Base-by-base conservation (phyloP, 208 protist genomes). In the Novymonas esmeraldas region DNA sequence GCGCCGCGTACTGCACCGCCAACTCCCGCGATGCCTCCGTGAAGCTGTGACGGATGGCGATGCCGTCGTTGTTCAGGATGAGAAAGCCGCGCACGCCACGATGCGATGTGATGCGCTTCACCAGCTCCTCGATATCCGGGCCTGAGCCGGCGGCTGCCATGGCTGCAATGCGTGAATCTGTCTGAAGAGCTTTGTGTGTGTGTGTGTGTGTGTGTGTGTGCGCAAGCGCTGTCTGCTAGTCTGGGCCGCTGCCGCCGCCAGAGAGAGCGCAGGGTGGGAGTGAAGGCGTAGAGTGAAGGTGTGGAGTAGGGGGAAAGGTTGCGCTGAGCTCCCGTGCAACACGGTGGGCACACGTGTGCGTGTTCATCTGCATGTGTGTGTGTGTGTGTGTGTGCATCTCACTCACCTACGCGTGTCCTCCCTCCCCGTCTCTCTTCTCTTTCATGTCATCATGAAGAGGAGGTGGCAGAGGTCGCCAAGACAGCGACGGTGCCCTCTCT, bases 51-150 rank as follows among this genome's bases (percentile, higher is more conserved):
- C 95, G 88, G 44, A 98, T 97, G 13, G 94, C 85, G 73, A 98
- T 97, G 38, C 96, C 96, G 44, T 98, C 94, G 33, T 72, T 83
- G 78, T 99, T 98, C 48, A 98, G 78, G 54, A 99, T 98, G n/a
- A 99, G 70, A 51, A 98, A 89, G 34, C 97, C 98, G 39, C 92
- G 82, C 56, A 99, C 97, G 48, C 97, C 97, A 36, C 85, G 90
- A 70, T 98, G 96, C 16, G 78, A 82, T 16, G 89, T 96, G 59
- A 99, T 96, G 56, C 96, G 87, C 91, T 98, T 98, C 22, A 99
- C 79, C 14, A 98, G 94, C 84, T 99, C 97, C 82, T 99, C 98
- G 70, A 99, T 98, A 65, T 99, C 90, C 34, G 81, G 71, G 55
- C 80, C 81, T 3, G 64, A 73, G 59, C 81, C 83, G 34, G 70